phyloP scores from a whole-genome alignment of 108 stramenopile species.

The Pseudonitzschia pungens region DNA sequence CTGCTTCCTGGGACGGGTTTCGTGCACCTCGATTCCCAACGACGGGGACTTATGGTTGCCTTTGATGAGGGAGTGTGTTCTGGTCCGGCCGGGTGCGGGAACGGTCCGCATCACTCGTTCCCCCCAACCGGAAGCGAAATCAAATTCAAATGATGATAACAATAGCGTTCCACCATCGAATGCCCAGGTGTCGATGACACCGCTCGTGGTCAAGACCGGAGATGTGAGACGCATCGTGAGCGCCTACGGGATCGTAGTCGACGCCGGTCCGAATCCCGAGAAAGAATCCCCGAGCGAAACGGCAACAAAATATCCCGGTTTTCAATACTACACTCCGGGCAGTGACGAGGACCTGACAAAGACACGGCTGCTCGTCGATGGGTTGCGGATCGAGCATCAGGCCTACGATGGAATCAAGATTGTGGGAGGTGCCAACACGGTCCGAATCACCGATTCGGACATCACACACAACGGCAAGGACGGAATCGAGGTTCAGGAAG shows the following conservation, averaged over 20 bases:
- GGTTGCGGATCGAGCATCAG: not conserved
- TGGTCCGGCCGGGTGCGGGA: not conserved
- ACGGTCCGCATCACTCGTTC: not conserved
- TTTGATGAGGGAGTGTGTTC: not conserved
- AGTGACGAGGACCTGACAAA: not conserved
- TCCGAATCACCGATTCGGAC: constrained; percentile 2
- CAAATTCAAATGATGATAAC: no score
- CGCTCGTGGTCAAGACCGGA: not conserved
- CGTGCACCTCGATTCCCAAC: not conserved
- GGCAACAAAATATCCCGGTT: not conserved
- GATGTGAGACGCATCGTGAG: not conserved
- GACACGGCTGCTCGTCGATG: not conserved
- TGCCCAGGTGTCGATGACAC: not conserved
- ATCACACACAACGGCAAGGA: not conserved
- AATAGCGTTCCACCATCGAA: no score
- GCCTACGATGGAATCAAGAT: not conserved
- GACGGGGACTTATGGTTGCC: not conserved
- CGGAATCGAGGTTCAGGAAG: not conserved
- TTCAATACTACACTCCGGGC: not conserved
- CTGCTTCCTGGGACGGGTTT: not conserved
- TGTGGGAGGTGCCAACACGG: not conserved
- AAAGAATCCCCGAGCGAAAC: not conserved
- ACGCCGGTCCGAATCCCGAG: not conserved
- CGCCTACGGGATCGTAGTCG: constrained; percentile 3
- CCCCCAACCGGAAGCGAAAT: no score